Evolutionary conservation across 1,284 basidiomycete genomes (phyloP), one percentile per base, ranked within the genome.

Genomic region (Melampsora abietis-canadensis): DNA sequence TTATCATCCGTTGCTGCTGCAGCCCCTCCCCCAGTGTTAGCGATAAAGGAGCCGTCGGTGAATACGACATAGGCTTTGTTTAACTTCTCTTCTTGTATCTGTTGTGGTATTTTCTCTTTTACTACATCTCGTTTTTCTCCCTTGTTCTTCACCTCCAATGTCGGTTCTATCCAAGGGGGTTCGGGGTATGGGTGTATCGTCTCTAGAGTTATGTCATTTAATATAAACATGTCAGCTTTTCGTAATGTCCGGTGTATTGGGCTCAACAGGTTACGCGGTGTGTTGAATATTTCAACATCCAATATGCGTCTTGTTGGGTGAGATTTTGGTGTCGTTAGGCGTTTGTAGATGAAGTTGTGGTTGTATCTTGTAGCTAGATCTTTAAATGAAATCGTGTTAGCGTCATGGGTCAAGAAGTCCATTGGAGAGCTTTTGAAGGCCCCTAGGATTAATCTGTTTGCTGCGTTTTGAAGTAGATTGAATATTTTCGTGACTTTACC

Each of bases 161-260:
- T 51, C 2, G 4, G n/a, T 27, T 15, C 27, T 27, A n/a, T 21
- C 59, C 59, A n/a, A n/a, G n/a, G n/a, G n/a, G n/a, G n/a, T n/a
- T n/a, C n/a, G n/a, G n/a, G n/a, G n/a, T n/a, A n/a, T 31, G 59
- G 21, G 27, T 61, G 17, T n/a, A 61, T 61, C 17, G 59, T 61
- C 31, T 61, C 59, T 17, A 61, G 17, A 8, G 3, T 17, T 7
- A 19, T 61, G 59, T 21, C 30, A 30, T 30, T 17, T 34, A 17
- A 17, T 15, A 30, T 31, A 27, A 61, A 6, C 21, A 61, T 5
- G 17, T 61, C 8, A 61, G 15, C 30, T 61, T 34, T 27, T 31
- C 31, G 15, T 4, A 61, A 17, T 21, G 27, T 30, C 17, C 17
- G 3, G 59, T 61, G 59, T n/a, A 61, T 61, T 21, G 59, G 17